A percentile compares a stretch with the other conserved stretches of the same genome.
These are phyloP conservation scores for Wickerhamiella kurtzmanii DNA, from an alignment of 805 yeast species.

Conservation along the genomic window DNA sequence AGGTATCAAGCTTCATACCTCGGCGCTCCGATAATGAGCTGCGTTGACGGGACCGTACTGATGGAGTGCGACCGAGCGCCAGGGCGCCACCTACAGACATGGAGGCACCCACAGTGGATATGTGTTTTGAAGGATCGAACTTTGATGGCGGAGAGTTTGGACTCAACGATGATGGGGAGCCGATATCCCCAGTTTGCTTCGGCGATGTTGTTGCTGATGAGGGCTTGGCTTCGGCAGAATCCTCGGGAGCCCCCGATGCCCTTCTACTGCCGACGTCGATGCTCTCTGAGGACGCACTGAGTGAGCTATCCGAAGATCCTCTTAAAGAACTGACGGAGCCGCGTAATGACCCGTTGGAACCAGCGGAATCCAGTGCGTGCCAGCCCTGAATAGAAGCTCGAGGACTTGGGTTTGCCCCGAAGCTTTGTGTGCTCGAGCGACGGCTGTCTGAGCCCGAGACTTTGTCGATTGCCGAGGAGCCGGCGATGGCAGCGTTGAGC, in stretches of 20 bases:
- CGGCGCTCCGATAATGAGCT: constrained; percentile 26
- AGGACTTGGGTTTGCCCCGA: background rate
- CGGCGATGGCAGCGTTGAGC: background rate
- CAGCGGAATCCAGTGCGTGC: background rate
- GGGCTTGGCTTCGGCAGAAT: too few relatives aligned
- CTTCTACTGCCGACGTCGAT: background rate
- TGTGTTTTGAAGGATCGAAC: constrained; percentile 1
- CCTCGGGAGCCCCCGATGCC: background rate
- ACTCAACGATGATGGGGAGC: background rate
- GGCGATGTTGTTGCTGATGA: constrained; percentile 8
- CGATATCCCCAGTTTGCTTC: constrained; percentile 14
- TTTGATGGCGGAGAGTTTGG: background rate
- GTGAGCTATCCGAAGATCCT: background rate
- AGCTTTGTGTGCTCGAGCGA: background rate
- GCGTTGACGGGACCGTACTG: constrained; percentile 13
- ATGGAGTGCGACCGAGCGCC: constrained; percentile 11
- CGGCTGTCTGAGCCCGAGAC: background rate
- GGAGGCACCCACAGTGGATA: background rate
- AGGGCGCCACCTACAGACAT: constrained; percentile 12
- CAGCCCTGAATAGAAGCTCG: background rate
- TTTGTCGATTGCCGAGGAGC: too few relatives aligned
- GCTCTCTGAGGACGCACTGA: background rate
- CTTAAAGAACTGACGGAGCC: background rate
- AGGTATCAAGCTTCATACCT: constrained; percentile 21
- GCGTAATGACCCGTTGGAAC: background rate